Evolutionary conservation across 257 asterid genomes (phyloP), one percentile per base, ranked within the genome.

Genomic region (Cinchona pubescens): DNA sequence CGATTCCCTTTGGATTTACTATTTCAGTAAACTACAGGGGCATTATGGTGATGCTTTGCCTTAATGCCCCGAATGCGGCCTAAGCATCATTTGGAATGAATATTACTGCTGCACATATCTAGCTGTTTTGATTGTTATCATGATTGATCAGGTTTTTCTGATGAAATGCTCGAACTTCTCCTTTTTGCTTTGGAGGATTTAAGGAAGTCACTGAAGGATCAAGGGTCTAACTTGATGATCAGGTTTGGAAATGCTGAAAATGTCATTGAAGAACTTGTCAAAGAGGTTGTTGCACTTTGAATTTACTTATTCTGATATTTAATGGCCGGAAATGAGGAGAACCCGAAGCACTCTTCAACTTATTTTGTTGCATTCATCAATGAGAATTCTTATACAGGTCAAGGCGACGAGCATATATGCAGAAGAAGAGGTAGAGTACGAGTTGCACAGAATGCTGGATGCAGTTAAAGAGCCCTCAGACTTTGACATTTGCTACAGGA

Each of bases 341-440:
- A 29, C 73, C 76, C 68, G 60, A 35, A 62, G 80, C 77, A 77
- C 69, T 61, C 29, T 78, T 82, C 78, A 63, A 75, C 80, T 88
- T 76, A 84, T 74, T 79, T 79, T 74, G 43, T 81, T 88, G 75
- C 60, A 78, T 79, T 86, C 86, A 81, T 83, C 63, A 79, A 75
- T 55, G 77, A 75, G 49, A 68, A 85, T n/a, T n/a, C 86, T n/a
- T 79, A 75, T 76, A 88, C 93, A 93, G 96, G 96, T 91, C 66
- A 82, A 89, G 79, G 94, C 91, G 49, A 76, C 87, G 74, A 81
- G 82, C 82, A 83, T 93, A 79, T 88, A 87, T 74, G 86, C 76
- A 45, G 98, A 93, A 85, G 96, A 90, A 81, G 98, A 93, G 90
- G 89, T 86, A 81, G 98, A 93, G 87, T 84, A 86, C 76, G 96